A percentile compares a stretch with the other conserved stretches of the same genome.
Conservation (phyloP, 768 basidiomycete species). For the Terana coerulea region DNA sequence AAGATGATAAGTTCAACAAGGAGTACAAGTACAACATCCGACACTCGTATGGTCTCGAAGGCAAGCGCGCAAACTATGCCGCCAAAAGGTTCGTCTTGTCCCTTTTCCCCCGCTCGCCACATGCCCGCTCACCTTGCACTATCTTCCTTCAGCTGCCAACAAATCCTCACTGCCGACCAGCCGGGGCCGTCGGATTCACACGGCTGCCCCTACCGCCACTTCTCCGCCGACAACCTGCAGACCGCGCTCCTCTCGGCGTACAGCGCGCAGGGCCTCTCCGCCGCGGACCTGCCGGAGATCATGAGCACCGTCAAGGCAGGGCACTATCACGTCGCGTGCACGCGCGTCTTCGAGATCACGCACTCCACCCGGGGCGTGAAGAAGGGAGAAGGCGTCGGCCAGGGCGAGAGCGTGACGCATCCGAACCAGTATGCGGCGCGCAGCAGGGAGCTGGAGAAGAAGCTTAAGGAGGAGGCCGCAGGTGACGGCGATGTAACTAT, state of each 20-base stretch:
- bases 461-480: slow-evolving; percentile 3
- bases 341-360: slow-evolving; percentile 93
- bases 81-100: slow-evolving; percentile 70
- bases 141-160: slow-evolving; percentile 65
- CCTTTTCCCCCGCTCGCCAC: not conserved
- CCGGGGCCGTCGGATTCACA: slow-evolving; percentile 69
- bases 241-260: slow-evolving; percentile 70
- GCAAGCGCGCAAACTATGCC: slow-evolving; percentile 90
- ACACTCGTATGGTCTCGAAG: slow-evolving; percentile 92
- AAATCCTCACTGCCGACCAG: slow-evolving; percentile 68
- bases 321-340: slow-evolving; percentile 96
- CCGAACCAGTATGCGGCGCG: slow-evolving; percentile 87
- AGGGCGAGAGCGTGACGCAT: slow-evolving; percentile 85
- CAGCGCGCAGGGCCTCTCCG: slow-evolving; percentile 57
- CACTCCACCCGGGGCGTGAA: slow-evolving; percentile 67
- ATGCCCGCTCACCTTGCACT: not conserved
- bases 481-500: slow-evolving; percentile 11
- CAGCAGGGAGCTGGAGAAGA: slow-evolving; percentile 63
- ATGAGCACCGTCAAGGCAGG: slow-evolving; percentile 70
- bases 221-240: slow-evolving; percentile 77
- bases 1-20: slow-evolving; percentile 97
- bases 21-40: slow-evolving; percentile 97
- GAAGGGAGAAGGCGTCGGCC: slow-evolving; percentile 87
- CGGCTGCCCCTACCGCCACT: slow-evolving; percentile 94
- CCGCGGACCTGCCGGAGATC: slow-evolving; percentile 77